A percentile compares a stretch with the other conserved stretches of the same genome.
Conservation (phyloP, 2,329 filamentous ascomycete species). For the Colletotrichum melonis region DNA sequence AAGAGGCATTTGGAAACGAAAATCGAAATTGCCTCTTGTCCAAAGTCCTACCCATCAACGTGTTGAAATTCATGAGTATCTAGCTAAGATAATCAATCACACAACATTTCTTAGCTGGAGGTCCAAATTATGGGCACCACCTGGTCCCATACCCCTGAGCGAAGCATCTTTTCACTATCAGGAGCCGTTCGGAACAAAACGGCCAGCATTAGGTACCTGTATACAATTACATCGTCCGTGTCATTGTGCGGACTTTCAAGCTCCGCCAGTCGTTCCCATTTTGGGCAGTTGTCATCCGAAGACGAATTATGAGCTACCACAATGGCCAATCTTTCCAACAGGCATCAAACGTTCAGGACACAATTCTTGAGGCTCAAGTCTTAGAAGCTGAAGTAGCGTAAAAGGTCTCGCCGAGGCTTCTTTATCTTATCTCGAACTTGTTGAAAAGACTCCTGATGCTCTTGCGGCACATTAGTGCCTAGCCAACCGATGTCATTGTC, state of each 20-base stretch:
- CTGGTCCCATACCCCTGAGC: background rate
- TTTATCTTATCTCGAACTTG: background rate
- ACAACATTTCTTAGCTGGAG: too few relatives aligned
- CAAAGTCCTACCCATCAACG: too few relatives aligned
- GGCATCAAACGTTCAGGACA: background rate
- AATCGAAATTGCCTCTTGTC: too few relatives aligned
- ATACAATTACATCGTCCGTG: background rate
- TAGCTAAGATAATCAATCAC: background rate
- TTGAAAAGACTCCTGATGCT: too few relatives aligned
- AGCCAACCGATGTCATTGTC: too few relatives aligned
- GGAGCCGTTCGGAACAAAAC: background rate
- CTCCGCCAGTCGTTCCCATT: background rate
- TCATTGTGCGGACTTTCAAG: background rate
- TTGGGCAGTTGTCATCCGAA: background rate
- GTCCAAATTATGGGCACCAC: background rate
- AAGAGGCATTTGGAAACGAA: too few relatives aligned
- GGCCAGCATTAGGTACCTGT: background rate
- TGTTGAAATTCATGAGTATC: too few relatives aligned
- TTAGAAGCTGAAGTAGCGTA: background rate
- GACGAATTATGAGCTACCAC: background rate
- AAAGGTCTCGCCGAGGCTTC: background rate
- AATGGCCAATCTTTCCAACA: background rate
- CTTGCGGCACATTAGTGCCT: too few relatives aligned
- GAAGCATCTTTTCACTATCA: background rate
- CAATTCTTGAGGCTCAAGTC: background rate